A percentile compares a stretch with the other conserved stretches of the same genome.
phyloP scores from a whole-genome alignment of 2,329 filamentous ascomycete species.

The Byssoonygena ceratinophila region DNA sequence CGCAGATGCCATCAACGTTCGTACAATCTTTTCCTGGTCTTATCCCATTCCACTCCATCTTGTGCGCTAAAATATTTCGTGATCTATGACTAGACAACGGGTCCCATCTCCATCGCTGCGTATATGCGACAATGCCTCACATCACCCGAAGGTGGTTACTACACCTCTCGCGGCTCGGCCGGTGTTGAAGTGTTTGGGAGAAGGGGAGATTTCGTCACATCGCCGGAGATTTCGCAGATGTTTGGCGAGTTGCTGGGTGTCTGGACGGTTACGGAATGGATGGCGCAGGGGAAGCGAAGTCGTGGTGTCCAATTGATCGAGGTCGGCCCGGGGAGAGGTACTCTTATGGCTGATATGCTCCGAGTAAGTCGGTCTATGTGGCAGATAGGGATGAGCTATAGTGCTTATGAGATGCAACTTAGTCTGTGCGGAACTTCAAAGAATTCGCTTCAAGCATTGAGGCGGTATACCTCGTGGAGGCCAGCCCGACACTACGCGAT shows the following conservation, averaged over 20 bases:
- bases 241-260: slow-evolving; percentile 91
- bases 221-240: slow-evolving; percentile 91
- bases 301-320: slow-evolving; percentile 81
- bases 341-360: slow-evolving; percentile 92
- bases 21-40: slow-evolving; percentile 13
- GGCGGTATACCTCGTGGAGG: slow-evolving; percentile 86
- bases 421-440: slow-evolving; percentile 80
- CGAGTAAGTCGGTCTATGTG: slow-evolving; percentile 49
- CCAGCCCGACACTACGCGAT: slow-evolving; percentile 66
- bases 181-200: slow-evolving; percentile 80
- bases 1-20: slow-evolving; percentile 73
- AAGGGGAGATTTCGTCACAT: slow-evolving; percentile 92
- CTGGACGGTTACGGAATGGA: slow-evolving; percentile 95
- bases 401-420: slow-evolving; percentile 5
- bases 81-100: slow-evolving; percentile 53
- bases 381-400: background rate
- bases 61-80: slow-evolving; percentile 6
- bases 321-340: slow-evolving; percentile 85
- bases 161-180: slow-evolving; percentile 56
- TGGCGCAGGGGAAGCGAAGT: slow-evolving; percentile 67
- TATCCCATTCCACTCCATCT: background rate
- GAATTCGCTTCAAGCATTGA: slow-evolving; percentile 66
- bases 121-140: slow-evolving; percentile 99
- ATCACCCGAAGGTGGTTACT: slow-evolving; percentile 82
- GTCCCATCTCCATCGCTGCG: slow-evolving; percentile 79